phyloP scores from a whole-genome alignment of 2,329 filamentous ascomycete genomes.

The Botrytis medusae region DNA sequence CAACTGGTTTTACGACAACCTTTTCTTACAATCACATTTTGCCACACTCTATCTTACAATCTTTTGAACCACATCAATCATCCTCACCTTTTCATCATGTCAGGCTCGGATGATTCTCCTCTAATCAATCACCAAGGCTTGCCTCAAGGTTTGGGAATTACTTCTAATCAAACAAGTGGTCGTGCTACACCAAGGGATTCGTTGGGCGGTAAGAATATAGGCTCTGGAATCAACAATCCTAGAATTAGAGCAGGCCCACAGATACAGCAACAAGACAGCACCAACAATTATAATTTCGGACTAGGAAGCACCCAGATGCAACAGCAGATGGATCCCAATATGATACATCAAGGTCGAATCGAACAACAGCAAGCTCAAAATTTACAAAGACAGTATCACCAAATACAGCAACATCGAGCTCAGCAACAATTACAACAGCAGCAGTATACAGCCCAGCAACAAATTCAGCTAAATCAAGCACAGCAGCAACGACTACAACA shows the following conservation, averaged over 20 bases:
- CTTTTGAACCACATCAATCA: not conserved
- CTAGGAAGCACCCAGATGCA: not conserved
- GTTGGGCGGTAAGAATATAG: not conserved
- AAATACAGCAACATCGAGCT: not conserved
- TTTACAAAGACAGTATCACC: not conserved
- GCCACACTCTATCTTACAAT: not conserved
- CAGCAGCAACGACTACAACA: not conserved
- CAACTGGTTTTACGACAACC: not conserved
- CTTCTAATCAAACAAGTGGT: not conserved
- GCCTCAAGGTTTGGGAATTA: constrained; percentile 6
- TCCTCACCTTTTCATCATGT: not conserved
- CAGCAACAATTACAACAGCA: not conserved
- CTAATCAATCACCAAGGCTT: not conserved
- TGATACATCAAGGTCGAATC: not conserved
- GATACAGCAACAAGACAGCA: not conserved
- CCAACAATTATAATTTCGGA: not conserved
- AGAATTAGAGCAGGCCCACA: not conserved
- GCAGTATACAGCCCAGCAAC: not conserved
- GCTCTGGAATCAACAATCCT: not conserved
- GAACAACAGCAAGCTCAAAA: not conserved
- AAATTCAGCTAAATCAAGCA: not conserved
- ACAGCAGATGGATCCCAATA: not conserved
- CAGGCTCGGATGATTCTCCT: not conserved
- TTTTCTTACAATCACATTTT: not conserved
- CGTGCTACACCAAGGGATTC: not conserved